A percentile compares a stretch with the other conserved stretches of the same genome.
Conservation (phyloP, 805 yeast species). For the Starmerella bombi region DNA sequence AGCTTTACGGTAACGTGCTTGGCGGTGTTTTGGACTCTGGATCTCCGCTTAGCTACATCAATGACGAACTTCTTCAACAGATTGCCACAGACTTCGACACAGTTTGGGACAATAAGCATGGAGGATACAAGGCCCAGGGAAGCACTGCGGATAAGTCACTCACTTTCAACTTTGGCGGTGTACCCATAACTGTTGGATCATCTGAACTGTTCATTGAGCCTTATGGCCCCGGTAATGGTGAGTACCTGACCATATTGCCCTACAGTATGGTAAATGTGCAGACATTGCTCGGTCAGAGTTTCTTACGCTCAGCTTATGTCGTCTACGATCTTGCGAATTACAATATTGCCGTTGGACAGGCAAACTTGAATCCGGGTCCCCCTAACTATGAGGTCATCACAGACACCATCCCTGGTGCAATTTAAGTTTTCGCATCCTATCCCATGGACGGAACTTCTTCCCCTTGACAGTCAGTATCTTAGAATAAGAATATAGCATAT, state of each 20-base stretch:
- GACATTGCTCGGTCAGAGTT: slow-evolving; percentile 47
- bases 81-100: slow-evolving; percentile 8
- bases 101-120: neutral
- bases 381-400: neutral
- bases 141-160: slow-evolving; percentile 1
- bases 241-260: slow-evolving; percentile 9
- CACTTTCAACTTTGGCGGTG: slow-evolving; percentile 18
- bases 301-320: slow-evolving; percentile 49
- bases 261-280: slow-evolving; percentile 11
- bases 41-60: slow-evolving; percentile 35
- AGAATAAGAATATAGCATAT: too few relatives aligned
- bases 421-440: too few relatives aligned
- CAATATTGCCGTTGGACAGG: slow-evolving; percentile 45
- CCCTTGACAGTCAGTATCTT: too few relatives aligned
- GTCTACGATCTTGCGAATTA: slow-evolving; percentile 50
- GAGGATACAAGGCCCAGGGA: slow-evolving; percentile 1
- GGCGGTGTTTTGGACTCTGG: slow-evolving; percentile 36
- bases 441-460: too few relatives aligned
- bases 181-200: slow-evolving; percentile 17
- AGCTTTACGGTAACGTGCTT: slow-evolving; percentile 5
- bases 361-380: slow-evolving; percentile 21
- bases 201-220: slow-evolving; percentile 18
- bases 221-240: neutral
- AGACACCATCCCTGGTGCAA: neutral
- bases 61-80: slow-evolving; percentile 18